Conservation (phyloP, 2,329 filamentous ascomycete species). For the Colletotrichum siamense region DNA sequence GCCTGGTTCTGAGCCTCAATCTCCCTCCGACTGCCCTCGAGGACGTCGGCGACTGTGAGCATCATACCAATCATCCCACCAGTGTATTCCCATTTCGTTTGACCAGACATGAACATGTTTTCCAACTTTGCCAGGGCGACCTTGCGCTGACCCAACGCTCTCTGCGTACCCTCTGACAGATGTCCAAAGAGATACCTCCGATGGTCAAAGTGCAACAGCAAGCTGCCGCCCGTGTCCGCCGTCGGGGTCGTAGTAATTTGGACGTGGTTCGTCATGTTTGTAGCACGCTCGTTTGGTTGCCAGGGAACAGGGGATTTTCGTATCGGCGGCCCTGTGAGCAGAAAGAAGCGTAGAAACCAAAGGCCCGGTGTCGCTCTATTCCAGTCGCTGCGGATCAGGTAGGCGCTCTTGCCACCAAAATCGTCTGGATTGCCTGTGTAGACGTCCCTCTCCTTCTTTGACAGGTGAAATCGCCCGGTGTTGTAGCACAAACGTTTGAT, state of each 20-base stretch:
- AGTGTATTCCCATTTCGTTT: conserved; percentile 74
- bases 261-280: conserved; percentile 73
- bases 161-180: conserved; percentile 83
- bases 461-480: neutral
- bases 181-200: conserved; percentile 87
- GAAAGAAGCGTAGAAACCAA: neutral
- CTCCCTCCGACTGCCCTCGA: conserved; percentile 52
- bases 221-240: conserved; percentile 82
- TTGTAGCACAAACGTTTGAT: neutral
- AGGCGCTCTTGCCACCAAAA: neutral
- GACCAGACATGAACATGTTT: conserved; percentile 84
- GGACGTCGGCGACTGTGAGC: conserved; percentile 78
- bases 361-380: neutral
- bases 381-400: neutral
- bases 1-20: conserved; percentile 43
- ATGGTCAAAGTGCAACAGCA: conserved; percentile 81
- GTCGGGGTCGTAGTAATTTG: conserved; percentile 84
- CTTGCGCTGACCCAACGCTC: conserved; percentile 73
- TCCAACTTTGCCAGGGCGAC: conserved; percentile 68
- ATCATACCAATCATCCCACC: conserved; percentile 88
- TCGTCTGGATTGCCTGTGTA: neutral
- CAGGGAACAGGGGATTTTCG: neutral
- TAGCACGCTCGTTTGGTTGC: neutral
- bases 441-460: neutral
- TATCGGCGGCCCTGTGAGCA: neutral